A percentile compares a stretch with the other conserved stretches of the same genome.
These are phyloP conservation scores for Capsicum pubescens DNA, from an alignment of 257 asterid genomes.

Conservation along the genomic window DNA sequence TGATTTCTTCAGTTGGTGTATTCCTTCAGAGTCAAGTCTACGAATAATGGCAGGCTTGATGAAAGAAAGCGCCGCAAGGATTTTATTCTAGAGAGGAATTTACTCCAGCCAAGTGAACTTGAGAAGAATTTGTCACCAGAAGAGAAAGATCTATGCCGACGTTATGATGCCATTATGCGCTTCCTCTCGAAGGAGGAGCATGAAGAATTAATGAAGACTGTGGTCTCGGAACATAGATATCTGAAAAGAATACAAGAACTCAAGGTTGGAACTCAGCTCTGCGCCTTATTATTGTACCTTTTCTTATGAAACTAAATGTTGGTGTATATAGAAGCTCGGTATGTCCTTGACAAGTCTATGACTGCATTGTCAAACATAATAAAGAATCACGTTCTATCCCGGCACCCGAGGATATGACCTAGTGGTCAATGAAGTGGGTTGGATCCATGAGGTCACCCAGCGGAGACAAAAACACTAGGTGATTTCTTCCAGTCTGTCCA, in stretches of 20 bases:
- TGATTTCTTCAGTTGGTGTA: conserved; percentile 3
- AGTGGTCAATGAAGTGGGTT: neutral
- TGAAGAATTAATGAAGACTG: conserved; percentile 62
- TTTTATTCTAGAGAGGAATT: conserved; percentile 73
- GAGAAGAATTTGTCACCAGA: conserved; percentile 59
- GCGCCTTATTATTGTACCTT: conserved; percentile 14
- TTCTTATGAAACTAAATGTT: neutral
- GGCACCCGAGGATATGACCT: neutral
- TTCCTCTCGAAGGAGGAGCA: conserved; percentile 78
- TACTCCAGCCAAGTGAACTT: conserved; percentile 64
- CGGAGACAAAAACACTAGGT: neutral
- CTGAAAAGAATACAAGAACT: conserved; percentile 71
- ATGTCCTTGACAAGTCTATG: neutral
- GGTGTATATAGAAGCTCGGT: neutral
- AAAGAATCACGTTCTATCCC: neutral
- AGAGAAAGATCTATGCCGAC: conserved; percentile 67
- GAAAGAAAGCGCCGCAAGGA: conserved; percentile 87
- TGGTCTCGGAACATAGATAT: conserved; percentile 59
- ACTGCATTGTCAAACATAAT: neutral
- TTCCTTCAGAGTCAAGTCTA: conserved; percentile 20
- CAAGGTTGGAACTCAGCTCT: conserved; percentile 49
- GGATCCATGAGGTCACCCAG: neutral
- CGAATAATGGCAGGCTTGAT: conserved; percentile 64
- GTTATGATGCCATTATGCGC: conserved; percentile 74
- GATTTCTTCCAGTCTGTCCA: neutral